A percentile compares a stretch with the other conserved stretches of the same genome.
phyloP scores from a whole-genome alignment of 805 yeast species.

The Alloascoidea africana region DNA sequence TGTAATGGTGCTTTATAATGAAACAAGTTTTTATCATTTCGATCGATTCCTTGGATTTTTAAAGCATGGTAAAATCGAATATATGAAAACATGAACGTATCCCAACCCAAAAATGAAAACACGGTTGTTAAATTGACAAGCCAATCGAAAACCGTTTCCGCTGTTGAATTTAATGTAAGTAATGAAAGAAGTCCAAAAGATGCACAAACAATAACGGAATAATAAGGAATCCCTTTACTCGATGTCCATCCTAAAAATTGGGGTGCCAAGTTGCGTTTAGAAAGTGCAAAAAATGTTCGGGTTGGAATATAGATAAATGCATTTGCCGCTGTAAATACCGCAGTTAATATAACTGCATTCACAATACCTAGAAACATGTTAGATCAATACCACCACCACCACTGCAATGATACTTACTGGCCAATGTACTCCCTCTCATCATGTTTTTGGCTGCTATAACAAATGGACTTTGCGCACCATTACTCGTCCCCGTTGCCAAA shows the following conservation, averaged over 20 bases:
- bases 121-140: slow-evolving; percentile 52
- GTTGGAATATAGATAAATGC: neutral
- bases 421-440: neutral
- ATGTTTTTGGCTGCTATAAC: neutral
- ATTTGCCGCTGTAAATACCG: neutral
- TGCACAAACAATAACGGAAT: slow-evolving; percentile 46
- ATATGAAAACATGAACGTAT: slow-evolving; percentile 41
- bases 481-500: neutral
- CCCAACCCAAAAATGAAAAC: slow-evolving; percentile 58
- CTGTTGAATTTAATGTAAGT: slow-evolving; percentile 37
- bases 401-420: no score
- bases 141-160: slow-evolving; percentile 48
- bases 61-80: slow-evolving; percentile 41
- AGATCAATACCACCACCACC: no score
- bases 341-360: neutral
- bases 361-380: no score
- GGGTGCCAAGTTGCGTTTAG: slow-evolving; percentile 20
- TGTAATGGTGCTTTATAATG: slow-evolving; percentile 48
- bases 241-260: slow-evolving; percentile 39
- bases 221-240: slow-evolving; percentile 51
- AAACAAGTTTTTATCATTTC: slow-evolving; percentile 39
- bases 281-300: neutral
- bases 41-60: slow-evolving; percentile 38
- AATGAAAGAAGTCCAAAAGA: slow-evolving; percentile 40
- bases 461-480: neutral